Percentiles rank a stretch among this genome's conserved stretches.
phyloP scores from a whole-genome alignment of 495 filamentous ascomycete genomes.

The Penicillium robsamsonii region DNA sequence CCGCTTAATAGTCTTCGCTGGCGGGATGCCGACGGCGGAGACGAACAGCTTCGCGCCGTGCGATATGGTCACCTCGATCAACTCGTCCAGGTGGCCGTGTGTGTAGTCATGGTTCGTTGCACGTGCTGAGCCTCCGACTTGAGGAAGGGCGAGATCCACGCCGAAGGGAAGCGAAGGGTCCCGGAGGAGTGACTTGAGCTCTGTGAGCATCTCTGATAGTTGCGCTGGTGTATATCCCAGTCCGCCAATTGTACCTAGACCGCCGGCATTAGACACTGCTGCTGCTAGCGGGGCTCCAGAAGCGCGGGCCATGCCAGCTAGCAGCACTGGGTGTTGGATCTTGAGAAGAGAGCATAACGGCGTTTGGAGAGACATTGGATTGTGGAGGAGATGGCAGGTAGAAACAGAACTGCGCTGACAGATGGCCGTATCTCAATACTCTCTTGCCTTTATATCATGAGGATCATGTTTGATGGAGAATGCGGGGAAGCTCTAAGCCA shows the following conservation, averaged over 20 bases:
- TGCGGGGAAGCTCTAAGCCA: conserved; percentile 30
- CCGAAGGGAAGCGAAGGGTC: conserved; percentile 72
- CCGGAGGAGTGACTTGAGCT: conserved; percentile 68
- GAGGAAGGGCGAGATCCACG: conserved; percentile 82
- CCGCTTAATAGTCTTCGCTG: conserved; percentile 60
- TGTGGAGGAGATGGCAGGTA: neutral
- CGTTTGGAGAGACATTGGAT: conserved; percentile 59
- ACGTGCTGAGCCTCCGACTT: conserved; percentile 73
- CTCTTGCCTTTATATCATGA: neutral
- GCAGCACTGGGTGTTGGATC: conserved; percentile 78
- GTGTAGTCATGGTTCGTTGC: conserved; percentile 95
- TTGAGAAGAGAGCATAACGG: conserved; percentile 71
- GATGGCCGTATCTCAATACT: neutral
- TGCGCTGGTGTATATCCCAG: conserved; percentile 80
- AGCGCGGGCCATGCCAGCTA: conserved; percentile 86
- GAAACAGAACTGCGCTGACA: neutral
- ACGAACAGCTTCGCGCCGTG: conserved; percentile 81
- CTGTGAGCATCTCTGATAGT: conserved; percentile 74
- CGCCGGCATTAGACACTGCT: conserved; percentile 84
- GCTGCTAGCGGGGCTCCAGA: conserved; percentile 76
- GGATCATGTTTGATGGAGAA: conserved; percentile 4
- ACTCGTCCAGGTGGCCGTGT: conserved; percentile 73
- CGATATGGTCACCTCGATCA: conserved; percentile 75
- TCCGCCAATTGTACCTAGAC: conserved; percentile 80
- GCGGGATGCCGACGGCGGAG: conserved; percentile 78